Percentiles rank a stretch among this genome's conserved stretches.
phyloP scores from a whole-genome alignment of 176 grass and related monocot species.

The Eremochloa ophiuroides region DNA sequence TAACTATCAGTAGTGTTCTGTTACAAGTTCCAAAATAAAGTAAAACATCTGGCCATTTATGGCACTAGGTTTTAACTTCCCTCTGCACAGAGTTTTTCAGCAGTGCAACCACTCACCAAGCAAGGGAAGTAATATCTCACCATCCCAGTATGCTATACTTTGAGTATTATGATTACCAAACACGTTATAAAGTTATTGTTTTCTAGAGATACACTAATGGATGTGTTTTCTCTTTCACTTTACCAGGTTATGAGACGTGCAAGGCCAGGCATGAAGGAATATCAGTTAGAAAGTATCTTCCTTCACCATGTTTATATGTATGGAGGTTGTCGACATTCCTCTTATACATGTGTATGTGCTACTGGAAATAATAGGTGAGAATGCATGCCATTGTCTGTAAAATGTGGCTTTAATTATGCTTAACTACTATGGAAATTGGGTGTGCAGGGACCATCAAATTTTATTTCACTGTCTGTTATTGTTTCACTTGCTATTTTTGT shows the following conservation, averaged over 20 bases:
- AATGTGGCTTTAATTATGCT: background rate
- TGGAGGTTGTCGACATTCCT: constrained; percentile 87
- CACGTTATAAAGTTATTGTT: background rate
- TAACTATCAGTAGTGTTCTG: background rate
- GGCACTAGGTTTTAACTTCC: background rate
- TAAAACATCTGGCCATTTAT: background rate
- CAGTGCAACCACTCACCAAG: background rate
- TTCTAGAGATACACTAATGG: background rate
- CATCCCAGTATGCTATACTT: background rate
- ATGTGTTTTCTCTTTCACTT: constrained; percentile 29
- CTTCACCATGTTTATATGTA: constrained; percentile 92
- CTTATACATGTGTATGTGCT: constrained; percentile 99
- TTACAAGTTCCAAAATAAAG: too few species aligned
- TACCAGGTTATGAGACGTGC: constrained; percentile 83
- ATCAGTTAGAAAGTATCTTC: constrained; percentile 96
- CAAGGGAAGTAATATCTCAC: background rate
- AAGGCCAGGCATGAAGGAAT: constrained; percentile 88
- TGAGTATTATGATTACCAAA: background rate
- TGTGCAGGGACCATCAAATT: background rate
- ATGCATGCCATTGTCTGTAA: background rate
- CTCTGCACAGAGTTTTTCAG: background rate
- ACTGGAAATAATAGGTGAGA: constrained; percentile 81
- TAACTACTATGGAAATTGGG: background rate
- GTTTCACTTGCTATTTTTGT: background rate
- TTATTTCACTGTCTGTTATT: background rate